phyloP scores from a whole-genome alignment of 2,329 filamentous ascomycete species.

The Exophiala viscosa region DNA sequence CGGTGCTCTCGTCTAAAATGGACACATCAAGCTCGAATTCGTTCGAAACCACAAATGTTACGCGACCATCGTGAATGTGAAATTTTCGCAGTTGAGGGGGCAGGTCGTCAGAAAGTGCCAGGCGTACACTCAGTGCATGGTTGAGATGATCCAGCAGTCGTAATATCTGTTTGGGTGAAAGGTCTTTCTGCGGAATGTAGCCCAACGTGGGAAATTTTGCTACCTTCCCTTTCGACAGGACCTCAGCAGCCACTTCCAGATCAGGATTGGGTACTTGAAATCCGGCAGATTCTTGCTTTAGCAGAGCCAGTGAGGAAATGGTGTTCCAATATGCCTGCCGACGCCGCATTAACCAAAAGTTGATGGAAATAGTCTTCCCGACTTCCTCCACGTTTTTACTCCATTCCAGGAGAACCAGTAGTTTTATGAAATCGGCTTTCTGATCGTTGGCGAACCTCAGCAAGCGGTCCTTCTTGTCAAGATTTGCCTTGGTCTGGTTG shows the following conservation, averaged over 20 bases:
- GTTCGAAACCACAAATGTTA: slow-evolving; percentile 74
- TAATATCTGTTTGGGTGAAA: slow-evolving; percentile 69
- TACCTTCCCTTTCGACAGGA: slow-evolving; percentile 73
- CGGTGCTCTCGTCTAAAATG: slow-evolving; percentile 77
- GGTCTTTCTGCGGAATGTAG: slow-evolving; percentile 69
- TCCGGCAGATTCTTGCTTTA: slow-evolving; percentile 68
- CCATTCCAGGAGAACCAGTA: slow-evolving; percentile 88
- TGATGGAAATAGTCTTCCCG: slow-evolving; percentile 83
- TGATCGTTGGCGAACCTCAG: slow-evolving; percentile 74
- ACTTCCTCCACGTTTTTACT: slow-evolving; percentile 73
- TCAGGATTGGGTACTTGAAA: slow-evolving; percentile 86
- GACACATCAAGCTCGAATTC: slow-evolving; percentile 95
- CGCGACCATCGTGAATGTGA: slow-evolving; percentile 76
- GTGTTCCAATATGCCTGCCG: slow-evolving; percentile 58
- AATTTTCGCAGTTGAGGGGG: slow-evolving; percentile 76
- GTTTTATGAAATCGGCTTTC: slow-evolving; percentile 87
- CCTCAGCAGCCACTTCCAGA: slow-evolving; percentile 79
- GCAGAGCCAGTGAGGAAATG: slow-evolving; percentile 62
- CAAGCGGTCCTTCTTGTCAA: slow-evolving; percentile 70
- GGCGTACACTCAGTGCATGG: slow-evolving; percentile 72
- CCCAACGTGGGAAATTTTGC: slow-evolving; percentile 76
- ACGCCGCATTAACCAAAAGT: slow-evolving; percentile 66
- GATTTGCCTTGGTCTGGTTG: slow-evolving; percentile 53
- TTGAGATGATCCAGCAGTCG: slow-evolving; percentile 77
- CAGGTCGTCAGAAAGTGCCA: slow-evolving; percentile 81